Conservation (phyloP, 1,139 yeast species). For the Kodamaea sp. region DNA sequence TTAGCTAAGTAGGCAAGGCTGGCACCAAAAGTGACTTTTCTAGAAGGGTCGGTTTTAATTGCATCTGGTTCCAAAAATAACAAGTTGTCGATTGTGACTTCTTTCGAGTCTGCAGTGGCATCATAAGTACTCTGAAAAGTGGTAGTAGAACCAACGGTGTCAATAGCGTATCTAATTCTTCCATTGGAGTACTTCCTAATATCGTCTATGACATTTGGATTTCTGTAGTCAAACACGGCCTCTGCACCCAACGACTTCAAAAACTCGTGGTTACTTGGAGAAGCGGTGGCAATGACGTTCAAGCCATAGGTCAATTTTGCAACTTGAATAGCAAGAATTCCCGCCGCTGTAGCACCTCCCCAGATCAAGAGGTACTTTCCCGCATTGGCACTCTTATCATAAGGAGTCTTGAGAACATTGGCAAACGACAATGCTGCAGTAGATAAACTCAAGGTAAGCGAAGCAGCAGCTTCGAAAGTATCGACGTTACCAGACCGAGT, state of each 20-base stretch:
- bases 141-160: conserved; percentile 46
- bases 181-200: conserved; percentile 44
- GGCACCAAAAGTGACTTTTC: conserved; percentile 25
- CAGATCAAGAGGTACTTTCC: conserved; percentile 38
- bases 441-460: conserved; percentile 50
- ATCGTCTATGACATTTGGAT: conserved; percentile 50
- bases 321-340: conserved; percentile 42
- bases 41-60: conserved; percentile 16
- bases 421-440: conserved; percentile 44
- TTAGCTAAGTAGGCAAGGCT: conserved; percentile 40
- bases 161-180: conserved; percentile 52
- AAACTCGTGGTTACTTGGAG: conserved; percentile 31
- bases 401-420: conserved; percentile 23
- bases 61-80: conserved; percentile 8
- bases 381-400: conserved; percentile 23
- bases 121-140: conserved; percentile 47
- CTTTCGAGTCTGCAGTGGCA: conserved; percentile 36
- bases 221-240: conserved; percentile 50
- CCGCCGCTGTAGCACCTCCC: conserved; percentile 54
- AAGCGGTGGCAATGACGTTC: conserved; percentile 42
- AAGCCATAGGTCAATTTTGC: conserved; percentile 41
- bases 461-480: conserved; percentile 63
- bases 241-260: conserved; percentile 41
- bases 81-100: conserved; percentile 28
- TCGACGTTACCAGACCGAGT: conserved; percentile 30